Conservation (phyloP, 768 basidiomycete species). For the Daedaleopsis nitida region DNA sequence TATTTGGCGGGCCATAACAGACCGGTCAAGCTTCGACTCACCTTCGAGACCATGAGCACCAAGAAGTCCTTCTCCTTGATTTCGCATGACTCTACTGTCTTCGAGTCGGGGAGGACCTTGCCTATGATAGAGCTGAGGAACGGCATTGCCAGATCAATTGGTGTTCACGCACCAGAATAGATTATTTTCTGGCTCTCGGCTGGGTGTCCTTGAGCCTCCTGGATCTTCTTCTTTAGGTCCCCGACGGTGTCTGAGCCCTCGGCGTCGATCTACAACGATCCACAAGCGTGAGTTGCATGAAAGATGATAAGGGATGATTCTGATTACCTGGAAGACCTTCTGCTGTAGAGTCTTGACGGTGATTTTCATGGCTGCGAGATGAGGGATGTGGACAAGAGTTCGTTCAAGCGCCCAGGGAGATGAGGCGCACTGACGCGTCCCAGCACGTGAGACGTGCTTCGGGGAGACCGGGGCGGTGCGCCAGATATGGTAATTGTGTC, state of each 20-base stretch:
- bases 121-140: slow-evolving; percentile 48
- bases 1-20: slow-evolving; percentile 4
- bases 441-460: slow-evolving; percentile 20
- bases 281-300: background rate
- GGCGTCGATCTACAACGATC: slow-evolving; percentile 65
- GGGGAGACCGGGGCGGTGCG: background rate
- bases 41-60: slow-evolving; percentile 99
- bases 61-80: slow-evolving; percentile 99
- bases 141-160: background rate
- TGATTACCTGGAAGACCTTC: slow-evolving; percentile 76
- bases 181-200: slow-evolving; percentile 87
- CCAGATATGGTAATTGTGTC: background rate
- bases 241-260: slow-evolving; percentile 75
- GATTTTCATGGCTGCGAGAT: slow-evolving; percentile 69
- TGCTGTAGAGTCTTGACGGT: slow-evolving; percentile 95
- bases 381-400: slow-evolving; percentile 6
- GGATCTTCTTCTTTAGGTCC: slow-evolving; percentile 83
- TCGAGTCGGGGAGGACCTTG: slow-evolving; percentile 87
- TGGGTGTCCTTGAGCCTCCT: slow-evolving; percentile 71
- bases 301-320: no score
- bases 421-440: slow-evolving; percentile 24
- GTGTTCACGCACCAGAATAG: slow-evolving; percentile 68
- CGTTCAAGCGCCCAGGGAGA: slow-evolving; percentile 11
- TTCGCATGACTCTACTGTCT: slow-evolving; percentile 82
- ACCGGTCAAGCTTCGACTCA: slow-evolving; percentile 33